phyloP scores from a whole-genome alignment of 2,329 filamentous ascomycete genomes.

The Neophaeococcomyces mojaviensis region DNA sequence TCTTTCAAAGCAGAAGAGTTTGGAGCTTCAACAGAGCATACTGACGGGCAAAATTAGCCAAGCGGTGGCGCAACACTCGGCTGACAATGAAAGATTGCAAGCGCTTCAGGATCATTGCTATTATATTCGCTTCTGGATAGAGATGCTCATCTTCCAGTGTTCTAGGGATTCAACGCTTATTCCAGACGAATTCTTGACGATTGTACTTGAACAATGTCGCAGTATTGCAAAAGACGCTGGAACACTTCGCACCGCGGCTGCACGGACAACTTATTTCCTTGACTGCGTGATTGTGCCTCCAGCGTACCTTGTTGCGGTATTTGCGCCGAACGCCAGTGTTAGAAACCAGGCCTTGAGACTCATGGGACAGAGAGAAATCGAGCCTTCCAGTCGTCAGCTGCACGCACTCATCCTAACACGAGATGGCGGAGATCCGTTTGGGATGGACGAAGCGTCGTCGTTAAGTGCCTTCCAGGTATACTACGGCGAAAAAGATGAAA shows the following conservation, averaged over 20 bases:
- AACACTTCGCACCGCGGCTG: background rate
- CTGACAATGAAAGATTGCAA: background rate
- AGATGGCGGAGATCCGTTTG: background rate
- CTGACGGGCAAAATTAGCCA: background rate
- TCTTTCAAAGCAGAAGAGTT: background rate
- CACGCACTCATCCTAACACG: background rate
- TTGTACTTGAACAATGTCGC: background rate
- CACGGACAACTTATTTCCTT: conserved; percentile 1
- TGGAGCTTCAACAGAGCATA: background rate
- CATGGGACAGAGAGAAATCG: background rate
- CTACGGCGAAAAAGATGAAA: too few species aligned
- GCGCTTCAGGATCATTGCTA: conserved; percentile 1
- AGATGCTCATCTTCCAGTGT: background rate
- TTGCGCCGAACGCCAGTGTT: background rate
- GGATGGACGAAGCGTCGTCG: too few species aligned
- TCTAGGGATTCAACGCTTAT: background rate
- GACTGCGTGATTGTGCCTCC: background rate
- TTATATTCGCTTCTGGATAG: background rate
- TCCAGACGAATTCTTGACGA: background rate
- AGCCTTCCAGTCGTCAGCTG: background rate
- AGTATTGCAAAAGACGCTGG: background rate
- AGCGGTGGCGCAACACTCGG: background rate
- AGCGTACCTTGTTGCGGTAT: conserved; percentile 4
- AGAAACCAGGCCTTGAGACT: background rate
- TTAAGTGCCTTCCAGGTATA: too few species aligned